Conservation (phyloP, 75 land plant species). For the Sequoiadendron giganteum region DNA sequence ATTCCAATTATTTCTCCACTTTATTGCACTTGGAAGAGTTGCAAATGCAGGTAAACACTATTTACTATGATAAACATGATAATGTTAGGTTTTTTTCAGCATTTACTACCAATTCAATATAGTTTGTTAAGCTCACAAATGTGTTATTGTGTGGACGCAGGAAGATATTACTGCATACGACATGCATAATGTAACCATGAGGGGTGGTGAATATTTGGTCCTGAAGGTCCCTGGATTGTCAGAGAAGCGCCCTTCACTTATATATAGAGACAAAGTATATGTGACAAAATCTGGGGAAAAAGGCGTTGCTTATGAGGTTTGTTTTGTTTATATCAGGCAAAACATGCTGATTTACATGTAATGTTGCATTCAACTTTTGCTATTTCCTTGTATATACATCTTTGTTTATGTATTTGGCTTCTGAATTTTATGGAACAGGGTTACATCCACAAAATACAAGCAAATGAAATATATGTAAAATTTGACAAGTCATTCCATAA, state of each 20-base stretch:
- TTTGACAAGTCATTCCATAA: constrained; percentile 46
- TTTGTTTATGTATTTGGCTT: not conserved
- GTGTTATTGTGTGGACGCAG: constrained; percentile 30
- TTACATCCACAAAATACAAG: constrained; percentile 65
- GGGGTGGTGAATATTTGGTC: constrained; percentile 34
- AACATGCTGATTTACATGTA: not conserved
- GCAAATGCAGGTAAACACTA: constrained; percentile 14
- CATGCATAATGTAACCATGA: constrained; percentile 67
- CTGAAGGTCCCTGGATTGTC: constrained; percentile 79
- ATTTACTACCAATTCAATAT: not conserved
- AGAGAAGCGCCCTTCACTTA: constrained; percentile 79
- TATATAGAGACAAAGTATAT: constrained; percentile 56
- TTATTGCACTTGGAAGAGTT: constrained; percentile 69
- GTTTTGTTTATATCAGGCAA: not conserved
- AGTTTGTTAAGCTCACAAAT: constrained; percentile 11
- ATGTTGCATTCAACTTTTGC: not conserved
- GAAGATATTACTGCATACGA: constrained; percentile 67
- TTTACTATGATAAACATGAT: not conserved
- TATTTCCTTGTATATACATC: not conserved
- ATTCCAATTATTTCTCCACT: constrained; percentile 47
- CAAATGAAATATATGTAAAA: constrained; percentile 61
- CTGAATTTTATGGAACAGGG: constrained; percentile 42
- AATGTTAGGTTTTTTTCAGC: not conserved
- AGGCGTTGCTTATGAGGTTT: constrained; percentile 52
- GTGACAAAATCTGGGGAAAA: constrained; percentile 32